These are phyloP conservation scores for Ophiostoma sp. DNA, from an alignment of 2,329 filamentous ascomycete genomes.

Conservation along the genomic window DNA sequence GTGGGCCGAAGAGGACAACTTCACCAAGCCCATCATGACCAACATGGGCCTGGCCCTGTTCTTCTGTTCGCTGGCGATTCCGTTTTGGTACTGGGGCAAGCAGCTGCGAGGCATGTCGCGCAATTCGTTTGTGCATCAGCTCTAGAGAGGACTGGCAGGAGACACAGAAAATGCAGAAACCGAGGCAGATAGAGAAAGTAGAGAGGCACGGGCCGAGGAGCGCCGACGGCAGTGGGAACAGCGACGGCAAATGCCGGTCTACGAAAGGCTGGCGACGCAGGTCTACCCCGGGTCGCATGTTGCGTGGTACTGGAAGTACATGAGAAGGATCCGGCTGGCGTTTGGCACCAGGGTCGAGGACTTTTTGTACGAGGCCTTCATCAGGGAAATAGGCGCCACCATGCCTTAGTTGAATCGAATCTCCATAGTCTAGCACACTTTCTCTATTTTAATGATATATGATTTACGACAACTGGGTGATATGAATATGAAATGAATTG, in stretches of 20 bases:
- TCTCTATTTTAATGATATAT: neutral
- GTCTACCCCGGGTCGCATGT: neutral
- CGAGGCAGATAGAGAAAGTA: neutral
- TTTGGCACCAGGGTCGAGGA: neutral
- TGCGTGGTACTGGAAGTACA: neutral
- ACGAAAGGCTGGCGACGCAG: neutral
- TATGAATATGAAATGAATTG: neutral
- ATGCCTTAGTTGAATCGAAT: too few relatives aligned
- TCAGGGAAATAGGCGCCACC: neutral
- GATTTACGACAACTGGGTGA: slow-evolving; percentile 23
- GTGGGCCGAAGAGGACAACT: slow-evolving; percentile 30
- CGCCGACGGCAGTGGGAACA: neutral
- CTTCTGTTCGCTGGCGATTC: neutral
- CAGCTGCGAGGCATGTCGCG: neutral
- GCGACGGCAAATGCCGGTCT: neutral
- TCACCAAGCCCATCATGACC: slow-evolving; percentile 15
- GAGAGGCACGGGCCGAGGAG: too few relatives aligned
- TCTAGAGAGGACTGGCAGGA: neutral
- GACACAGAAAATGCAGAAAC: neutral
- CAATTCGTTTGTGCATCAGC: neutral
- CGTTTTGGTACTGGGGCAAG: neutral
- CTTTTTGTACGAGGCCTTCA: neutral
- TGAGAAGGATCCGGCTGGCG: neutral
- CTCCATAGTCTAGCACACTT: neutral
- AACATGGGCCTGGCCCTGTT: neutral